phyloP scores from a whole-genome alignment of 441 rosid genomes.

The Gossypium davidsonii region DNA sequence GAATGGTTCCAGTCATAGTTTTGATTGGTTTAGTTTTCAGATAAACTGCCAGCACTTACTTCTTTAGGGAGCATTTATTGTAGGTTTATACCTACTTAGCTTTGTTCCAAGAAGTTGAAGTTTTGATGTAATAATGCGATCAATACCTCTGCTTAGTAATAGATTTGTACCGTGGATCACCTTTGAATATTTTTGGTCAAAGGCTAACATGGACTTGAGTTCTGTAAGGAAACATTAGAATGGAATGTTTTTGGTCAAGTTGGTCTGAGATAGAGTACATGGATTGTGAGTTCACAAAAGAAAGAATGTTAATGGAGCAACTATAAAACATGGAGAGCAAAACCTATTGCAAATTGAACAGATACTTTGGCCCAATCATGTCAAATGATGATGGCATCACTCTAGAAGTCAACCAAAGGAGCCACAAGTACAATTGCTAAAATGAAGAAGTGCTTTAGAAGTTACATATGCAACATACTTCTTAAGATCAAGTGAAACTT shows the following conservation, averaged over 20 bases:
- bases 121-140: not conserved
- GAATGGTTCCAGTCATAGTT: not conserved
- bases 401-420: not conserved
- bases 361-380: not conserved
- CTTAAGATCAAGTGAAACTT: not conserved
- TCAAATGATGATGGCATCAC: not conserved
- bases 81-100: not conserved
- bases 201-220: not conserved
- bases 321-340: not conserved
- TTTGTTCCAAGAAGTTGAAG: not conserved
- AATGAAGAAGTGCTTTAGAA: not conserved
- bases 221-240: not conserved
- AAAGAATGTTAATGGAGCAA: not conserved
- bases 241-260: not conserved
- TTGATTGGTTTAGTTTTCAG: slow-evolving; percentile 2
- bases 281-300: not conserved
- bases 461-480: not conserved
- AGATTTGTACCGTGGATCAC: not conserved
- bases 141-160: not conserved
- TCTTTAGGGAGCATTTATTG: not conserved
- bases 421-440: not conserved
- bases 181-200: not conserved
- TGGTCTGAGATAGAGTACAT: not conserved
- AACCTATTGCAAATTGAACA: not conserved
- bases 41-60: not conserved